Percentiles rank a stretch among this genome's conserved stretches.
Evolutionary conservation across 345 rosid species (phyloP).

Genomic region (Salix purpurea): DNA sequence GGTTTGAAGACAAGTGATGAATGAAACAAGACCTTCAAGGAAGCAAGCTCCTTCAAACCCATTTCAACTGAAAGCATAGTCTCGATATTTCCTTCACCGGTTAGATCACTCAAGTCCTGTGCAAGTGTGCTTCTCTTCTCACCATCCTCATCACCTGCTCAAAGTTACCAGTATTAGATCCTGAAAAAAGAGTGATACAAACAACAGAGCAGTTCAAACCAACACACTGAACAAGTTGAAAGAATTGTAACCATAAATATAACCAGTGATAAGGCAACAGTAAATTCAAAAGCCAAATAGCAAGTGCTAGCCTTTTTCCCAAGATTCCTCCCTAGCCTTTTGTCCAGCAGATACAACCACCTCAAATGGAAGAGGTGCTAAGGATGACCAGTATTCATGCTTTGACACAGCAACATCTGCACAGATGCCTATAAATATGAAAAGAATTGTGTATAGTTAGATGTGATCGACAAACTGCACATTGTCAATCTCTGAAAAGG

Average conservation of each 20-base stretch:
- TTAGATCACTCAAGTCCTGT: constrained; percentile 61
- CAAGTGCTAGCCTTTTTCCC: constrained; percentile 62
- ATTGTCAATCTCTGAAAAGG: constrained; percentile 3
- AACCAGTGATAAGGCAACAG: background rate
- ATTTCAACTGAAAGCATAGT: constrained; percentile 96
- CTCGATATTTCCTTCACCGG: constrained; percentile 98
- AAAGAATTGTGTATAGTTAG: constrained; percentile 11
- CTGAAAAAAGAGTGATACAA: background rate
- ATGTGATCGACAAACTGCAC: background rate
- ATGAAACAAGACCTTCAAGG: constrained; percentile 61
- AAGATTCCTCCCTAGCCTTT: constrained; percentile 75
- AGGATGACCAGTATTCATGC: constrained; percentile 88
- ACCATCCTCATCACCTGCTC: constrained; percentile 18
- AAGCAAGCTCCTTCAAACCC: constrained; percentile 89
- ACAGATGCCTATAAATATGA: constrained; percentile 57
- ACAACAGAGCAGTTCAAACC: background rate
- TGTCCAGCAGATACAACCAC: constrained; percentile 73
- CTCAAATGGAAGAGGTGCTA: constrained; percentile 97
- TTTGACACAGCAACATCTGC: constrained; percentile 80
- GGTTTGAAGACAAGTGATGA: background rate
- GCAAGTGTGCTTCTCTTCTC: constrained; percentile 39
- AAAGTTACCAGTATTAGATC: background rate
- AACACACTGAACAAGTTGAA: constrained; percentile 1
- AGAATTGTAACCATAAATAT: background rate
- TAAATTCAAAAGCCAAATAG: constrained; percentile 3